These are phyloP conservation scores for Wickerhamomyces chaumierensis DNA, from an alignment of 805 yeast genomes.

Conservation along the genomic window DNA sequence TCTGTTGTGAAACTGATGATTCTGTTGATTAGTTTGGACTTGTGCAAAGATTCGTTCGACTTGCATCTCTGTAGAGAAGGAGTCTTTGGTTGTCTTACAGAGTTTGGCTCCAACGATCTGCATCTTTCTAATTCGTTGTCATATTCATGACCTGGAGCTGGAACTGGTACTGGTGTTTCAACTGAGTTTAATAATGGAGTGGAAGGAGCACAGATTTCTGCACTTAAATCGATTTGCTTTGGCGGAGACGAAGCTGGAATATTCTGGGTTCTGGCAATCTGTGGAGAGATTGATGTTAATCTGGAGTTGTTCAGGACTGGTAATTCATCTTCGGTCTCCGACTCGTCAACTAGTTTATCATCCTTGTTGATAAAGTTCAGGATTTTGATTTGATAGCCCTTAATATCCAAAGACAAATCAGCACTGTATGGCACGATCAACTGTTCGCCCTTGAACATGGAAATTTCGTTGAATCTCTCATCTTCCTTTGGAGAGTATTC, in stretches of 20 bases:
- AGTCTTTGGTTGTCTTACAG: neutral
- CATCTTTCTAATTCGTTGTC: constrained; percentile 1
- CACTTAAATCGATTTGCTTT: neutral
- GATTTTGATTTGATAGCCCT: constrained; percentile 47
- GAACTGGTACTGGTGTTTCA: neutral
- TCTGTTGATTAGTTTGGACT: neutral
- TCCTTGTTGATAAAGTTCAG: constrained; percentile 17
- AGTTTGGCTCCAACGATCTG: constrained; percentile 1
- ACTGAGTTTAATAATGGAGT: neutral
- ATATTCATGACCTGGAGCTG: neutral
- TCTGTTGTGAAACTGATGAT: neutral
- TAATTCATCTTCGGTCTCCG: constrained; percentile 27
- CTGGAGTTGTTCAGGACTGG: constrained; percentile 12
- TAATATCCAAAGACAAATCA: constrained; percentile 57
- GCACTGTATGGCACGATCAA: constrained; percentile 51
- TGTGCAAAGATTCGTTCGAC: neutral
- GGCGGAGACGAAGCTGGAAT: neutral
- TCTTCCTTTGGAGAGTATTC: constrained; percentile 5
- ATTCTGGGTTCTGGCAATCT: neutral
- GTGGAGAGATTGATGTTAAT: constrained; percentile 9
- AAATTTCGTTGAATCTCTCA: constrained; percentile 26
- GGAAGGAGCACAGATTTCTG: neutral
- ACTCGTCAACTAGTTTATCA: constrained; percentile 31
- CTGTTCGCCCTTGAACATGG: constrained; percentile 50
- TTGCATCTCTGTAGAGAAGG: neutral